phyloP scores from a whole-genome alignment of 257 asterid species.

The Solanum clarkiae region DNA sequence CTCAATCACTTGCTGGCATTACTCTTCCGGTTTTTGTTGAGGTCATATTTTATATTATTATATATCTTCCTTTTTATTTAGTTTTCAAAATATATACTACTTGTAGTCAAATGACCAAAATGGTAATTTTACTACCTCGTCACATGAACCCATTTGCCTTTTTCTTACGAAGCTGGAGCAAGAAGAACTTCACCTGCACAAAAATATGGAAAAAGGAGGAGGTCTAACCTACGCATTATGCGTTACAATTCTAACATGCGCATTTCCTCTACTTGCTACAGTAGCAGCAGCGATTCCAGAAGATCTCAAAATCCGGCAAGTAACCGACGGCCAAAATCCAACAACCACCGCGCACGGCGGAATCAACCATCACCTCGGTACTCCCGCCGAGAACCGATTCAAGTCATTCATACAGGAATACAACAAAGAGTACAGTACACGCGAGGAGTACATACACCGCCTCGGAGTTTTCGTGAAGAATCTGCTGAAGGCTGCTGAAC shows the following conservation, averaged over 20 bases:
- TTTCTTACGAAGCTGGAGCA: background rate
- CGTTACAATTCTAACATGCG: slow-evolving; percentile 37
- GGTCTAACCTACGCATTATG: slow-evolving; percentile 22
- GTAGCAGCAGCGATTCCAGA: background rate
- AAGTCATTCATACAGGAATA: slow-evolving; percentile 41
- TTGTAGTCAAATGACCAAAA: background rate
- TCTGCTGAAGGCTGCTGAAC: slow-evolving; percentile 66
- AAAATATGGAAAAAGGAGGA: slow-evolving; percentile 24
- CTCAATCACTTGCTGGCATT: too few species aligned
- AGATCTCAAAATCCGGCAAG: slow-evolving; percentile 49
- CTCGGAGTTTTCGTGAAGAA: slow-evolving; percentile 66
- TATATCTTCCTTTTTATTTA: too few species aligned
- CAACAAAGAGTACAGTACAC: slow-evolving; percentile 42
- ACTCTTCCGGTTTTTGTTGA: too few species aligned
- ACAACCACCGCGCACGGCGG: background rate
- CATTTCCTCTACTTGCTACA: background rate
- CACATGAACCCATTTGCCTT: background rate
- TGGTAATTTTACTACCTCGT: background rate
- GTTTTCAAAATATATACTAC: too few species aligned
- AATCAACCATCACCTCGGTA: slow-evolving; percentile 33
- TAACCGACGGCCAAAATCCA: slow-evolving; percentile 23
- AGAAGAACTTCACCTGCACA: background rate
- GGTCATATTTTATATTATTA: too few species aligned
- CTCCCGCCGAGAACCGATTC: slow-evolving; percentile 54
- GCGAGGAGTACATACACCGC: slow-evolving; percentile 75